These are phyloP conservation scores for Neofusicoccum umdonicola DNA, from an alignment of 2,329 filamentous ascomycete species.

Conservation along the genomic window DNA sequence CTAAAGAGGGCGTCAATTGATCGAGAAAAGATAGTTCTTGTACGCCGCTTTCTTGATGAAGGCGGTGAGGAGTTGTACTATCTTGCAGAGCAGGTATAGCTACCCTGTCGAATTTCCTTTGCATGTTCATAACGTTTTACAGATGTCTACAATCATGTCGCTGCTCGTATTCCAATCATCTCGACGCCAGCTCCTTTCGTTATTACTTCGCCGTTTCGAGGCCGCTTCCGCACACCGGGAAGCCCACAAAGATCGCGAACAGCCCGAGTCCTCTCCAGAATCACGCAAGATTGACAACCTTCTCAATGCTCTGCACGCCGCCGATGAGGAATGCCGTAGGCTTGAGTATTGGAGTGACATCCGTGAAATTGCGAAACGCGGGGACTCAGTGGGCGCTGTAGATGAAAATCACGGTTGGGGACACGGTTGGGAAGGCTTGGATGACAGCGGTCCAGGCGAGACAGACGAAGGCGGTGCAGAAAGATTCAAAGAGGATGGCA, in stretches of 20 bases:
- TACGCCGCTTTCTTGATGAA: slow-evolving; percentile 78
- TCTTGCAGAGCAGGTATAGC: slow-evolving; percentile 59
- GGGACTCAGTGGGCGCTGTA: neutral
- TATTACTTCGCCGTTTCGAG: slow-evolving; percentile 60
- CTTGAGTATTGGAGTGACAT: slow-evolving; percentile 85
- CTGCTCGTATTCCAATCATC: slow-evolving; percentile 89
- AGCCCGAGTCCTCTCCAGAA: slow-evolving; percentile 46
- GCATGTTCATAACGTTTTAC: neutral
- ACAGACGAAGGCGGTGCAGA: neutral
- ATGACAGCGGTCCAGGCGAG: neutral
- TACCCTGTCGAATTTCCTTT: neutral
- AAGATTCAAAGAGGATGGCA: slow-evolving; percentile 6
- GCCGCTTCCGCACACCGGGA: slow-evolving; percentile 48
- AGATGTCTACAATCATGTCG: slow-evolving; percentile 49
- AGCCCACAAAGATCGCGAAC: slow-evolving; percentile 41
- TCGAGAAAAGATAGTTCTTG: slow-evolving; percentile 81
- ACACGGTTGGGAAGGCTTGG: slow-evolving; percentile 4
- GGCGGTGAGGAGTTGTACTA: slow-evolving; percentile 73
- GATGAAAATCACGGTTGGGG: slow-evolving; percentile 6
- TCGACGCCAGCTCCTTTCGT: slow-evolving; percentile 69
- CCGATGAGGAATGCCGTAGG: slow-evolving; percentile 74
- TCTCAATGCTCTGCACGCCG: slow-evolving; percentile 70
- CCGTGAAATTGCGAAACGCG: slow-evolving; percentile 36
- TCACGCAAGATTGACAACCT: slow-evolving; percentile 63
- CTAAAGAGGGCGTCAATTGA: slow-evolving; percentile 75